Conservation (phyloP, 1,284 basidiomycete genomes). For the Cutaneotrichosporon sp. region DNA sequence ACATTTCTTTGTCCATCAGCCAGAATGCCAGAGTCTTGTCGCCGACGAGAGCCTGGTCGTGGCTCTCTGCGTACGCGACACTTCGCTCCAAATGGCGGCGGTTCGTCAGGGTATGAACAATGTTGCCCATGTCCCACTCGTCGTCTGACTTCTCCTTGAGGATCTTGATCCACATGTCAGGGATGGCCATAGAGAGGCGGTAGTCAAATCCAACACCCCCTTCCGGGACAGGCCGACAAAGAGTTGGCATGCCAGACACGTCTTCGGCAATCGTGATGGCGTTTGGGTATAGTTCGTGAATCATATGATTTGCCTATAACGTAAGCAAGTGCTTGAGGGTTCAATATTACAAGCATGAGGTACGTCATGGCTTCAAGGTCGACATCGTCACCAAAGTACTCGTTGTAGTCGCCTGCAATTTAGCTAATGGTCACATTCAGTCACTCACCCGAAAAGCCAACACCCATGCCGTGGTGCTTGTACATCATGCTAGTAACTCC, state of each 20-base stretch:
- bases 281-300: slow-evolving; percentile 74
- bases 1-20: slow-evolving; percentile 99
- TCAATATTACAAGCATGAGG: slow-evolving; percentile 76
- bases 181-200: slow-evolving; percentile 93
- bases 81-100: slow-evolving; percentile 84
- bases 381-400: slow-evolving; percentile 84
- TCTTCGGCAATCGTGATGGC: slow-evolving; percentile 93
- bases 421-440: neutral
- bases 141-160: slow-evolving; percentile 87
- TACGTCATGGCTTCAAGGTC: slow-evolving; percentile 90
- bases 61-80: slow-evolving; percentile 91
- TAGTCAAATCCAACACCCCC: slow-evolving; percentile 98
- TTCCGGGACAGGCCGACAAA: slow-evolving; percentile 70
- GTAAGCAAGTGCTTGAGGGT: neutral
- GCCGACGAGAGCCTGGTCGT: slow-evolving; percentile 95
- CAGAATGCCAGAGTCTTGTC: slow-evolving; percentile 98
- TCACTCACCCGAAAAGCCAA: slow-evolving; percentile 73
- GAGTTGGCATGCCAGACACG: slow-evolving; percentile 92
- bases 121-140: slow-evolving; percentile 82
- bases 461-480: slow-evolving; percentile 91
- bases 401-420: slow-evolving; percentile 75
- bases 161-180: slow-evolving; percentile 99
- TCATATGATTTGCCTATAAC: slow-evolving; percentile 85
- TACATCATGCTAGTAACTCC: slow-evolving; percentile 99
- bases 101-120: slow-evolving; percentile 86